A percentile compares a stretch with the other conserved stretches of the same genome.
These are phyloP conservation scores for Xylaria scruposa DNA, from an alignment of 495 filamentous ascomycete species.

Conservation along the genomic window DNA sequence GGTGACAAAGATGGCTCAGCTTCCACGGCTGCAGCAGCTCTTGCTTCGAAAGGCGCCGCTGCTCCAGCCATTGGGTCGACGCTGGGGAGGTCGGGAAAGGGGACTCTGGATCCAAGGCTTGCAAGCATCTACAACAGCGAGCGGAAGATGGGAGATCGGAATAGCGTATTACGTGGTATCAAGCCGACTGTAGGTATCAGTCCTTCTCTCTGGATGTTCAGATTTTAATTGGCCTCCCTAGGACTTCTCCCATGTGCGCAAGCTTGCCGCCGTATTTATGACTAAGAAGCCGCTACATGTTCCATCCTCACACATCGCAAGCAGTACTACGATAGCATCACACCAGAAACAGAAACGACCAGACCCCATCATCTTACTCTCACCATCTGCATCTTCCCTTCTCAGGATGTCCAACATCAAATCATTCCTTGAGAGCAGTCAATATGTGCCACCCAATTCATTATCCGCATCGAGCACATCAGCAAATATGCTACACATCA, in stretches of 20 bases:
- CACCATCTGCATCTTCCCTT: slow-evolving; percentile 95
- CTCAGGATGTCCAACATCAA: slow-evolving; percentile 98
- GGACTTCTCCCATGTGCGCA: slow-evolving; percentile 96
- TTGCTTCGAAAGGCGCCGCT: slow-evolving; percentile 57
- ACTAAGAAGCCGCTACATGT: slow-evolving; percentile 58
- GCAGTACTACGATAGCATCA: slow-evolving; percentile 48
- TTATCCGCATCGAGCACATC: slow-evolving; percentile 61
- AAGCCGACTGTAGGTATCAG: slow-evolving; percentile 78
- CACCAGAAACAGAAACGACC: slow-evolving; percentile 66
- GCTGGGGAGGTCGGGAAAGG: slow-evolving; percentile 58
- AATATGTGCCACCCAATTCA: slow-evolving; percentile 80
- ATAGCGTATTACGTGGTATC: slow-evolving; percentile 83
- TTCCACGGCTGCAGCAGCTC: slow-evolving; percentile 51
- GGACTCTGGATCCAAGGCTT: slow-evolving; percentile 77
- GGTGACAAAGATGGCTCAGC: slow-evolving; percentile 62
- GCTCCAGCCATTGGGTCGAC: slow-evolving; percentile 54
- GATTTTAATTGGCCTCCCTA: slow-evolving; percentile 47
- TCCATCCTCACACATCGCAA: slow-evolving; percentile 43
- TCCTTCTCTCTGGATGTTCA: background rate
- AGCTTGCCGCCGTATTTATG: slow-evolving; percentile 81
- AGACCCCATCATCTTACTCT: slow-evolving; percentile 97
- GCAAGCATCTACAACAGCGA: slow-evolving; percentile 90
- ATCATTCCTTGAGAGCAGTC: slow-evolving; percentile 86
- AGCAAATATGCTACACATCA: slow-evolving; percentile 82
- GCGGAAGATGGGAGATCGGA: slow-evolving; percentile 88